These are phyloP conservation scores for Zelonia costaricensis DNA, from an alignment of 208 protist genomes.

Conservation along the genomic window DNA sequence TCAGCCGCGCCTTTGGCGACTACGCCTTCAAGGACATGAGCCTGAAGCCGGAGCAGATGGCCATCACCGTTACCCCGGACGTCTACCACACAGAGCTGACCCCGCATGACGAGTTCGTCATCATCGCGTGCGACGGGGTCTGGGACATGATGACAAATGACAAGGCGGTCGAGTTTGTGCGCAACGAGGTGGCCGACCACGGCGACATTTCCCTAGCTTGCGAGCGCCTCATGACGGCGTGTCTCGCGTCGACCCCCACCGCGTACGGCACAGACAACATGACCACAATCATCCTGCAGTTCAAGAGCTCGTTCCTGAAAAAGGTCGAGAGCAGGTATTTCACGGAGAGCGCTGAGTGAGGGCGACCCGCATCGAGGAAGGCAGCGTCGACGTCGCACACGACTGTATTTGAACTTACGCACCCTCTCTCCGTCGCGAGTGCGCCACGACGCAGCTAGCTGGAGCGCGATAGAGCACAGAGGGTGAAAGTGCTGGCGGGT, in stretches of 20 bases:
- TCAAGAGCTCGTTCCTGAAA: conserved; percentile 88
- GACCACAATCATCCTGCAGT: conserved; percentile 89
- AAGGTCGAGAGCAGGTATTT: conserved; percentile 62
- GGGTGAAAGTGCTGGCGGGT: too few species aligned
- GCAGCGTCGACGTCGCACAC: neutral
- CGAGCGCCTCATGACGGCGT: conserved; percentile 85
- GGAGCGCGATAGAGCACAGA: too few species aligned
- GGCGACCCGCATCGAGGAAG: neutral
- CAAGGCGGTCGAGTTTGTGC: conserved; percentile 88
- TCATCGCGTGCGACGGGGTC: conserved; percentile 93
- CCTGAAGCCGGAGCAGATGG: conserved; percentile 75
- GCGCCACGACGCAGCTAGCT: too few species aligned
- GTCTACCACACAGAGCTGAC: conserved; percentile 77
- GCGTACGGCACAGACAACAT: conserved; percentile 91
- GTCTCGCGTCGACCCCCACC: conserved; percentile 63
- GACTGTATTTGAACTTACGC: neutral
- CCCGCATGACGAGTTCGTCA: conserved; percentile 89
- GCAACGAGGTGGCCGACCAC: conserved; percentile 82
- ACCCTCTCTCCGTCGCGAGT: too few species aligned
- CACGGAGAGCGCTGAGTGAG: conserved; percentile 8
- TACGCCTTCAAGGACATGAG: conserved; percentile 88
- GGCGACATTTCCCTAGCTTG: conserved; percentile 85
- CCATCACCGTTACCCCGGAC: conserved; percentile 76
- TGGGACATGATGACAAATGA: conserved; percentile 94
- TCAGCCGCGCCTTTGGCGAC: conserved; percentile 95